Conservation (phyloP, 805 yeast species). For the Wickerhamiella alocasiicola region DNA sequence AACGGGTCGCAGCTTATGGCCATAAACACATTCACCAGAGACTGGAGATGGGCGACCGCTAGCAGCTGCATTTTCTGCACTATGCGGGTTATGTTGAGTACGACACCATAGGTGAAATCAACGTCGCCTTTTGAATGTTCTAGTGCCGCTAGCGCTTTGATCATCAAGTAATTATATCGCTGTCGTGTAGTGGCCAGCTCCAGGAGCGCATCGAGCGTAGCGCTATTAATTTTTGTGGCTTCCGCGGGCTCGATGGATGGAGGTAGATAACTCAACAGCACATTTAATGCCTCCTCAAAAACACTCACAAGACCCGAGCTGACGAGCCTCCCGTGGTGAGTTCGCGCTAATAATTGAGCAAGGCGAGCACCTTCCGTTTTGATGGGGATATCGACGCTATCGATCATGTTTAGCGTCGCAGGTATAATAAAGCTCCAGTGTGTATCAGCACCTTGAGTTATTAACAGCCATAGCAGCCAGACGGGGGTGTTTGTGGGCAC, state of each 20-base stretch:
- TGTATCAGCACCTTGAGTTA: slow-evolving; percentile 6
- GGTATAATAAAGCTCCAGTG: slow-evolving; percentile 27
- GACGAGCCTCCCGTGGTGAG: slow-evolving; percentile 11
- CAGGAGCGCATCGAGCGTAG: slow-evolving; percentile 34
- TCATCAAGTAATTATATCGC: slow-evolving; percentile 17
- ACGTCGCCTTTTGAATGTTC: slow-evolving; percentile 19
- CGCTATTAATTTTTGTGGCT: slow-evolving; percentile 16
- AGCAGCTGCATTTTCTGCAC: slow-evolving; percentile 15
- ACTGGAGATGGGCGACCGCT: slow-evolving; percentile 20
- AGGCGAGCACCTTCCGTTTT: slow-evolving; percentile 21
- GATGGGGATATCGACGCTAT: slow-evolving; percentile 20
- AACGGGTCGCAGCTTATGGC: slow-evolving; percentile 25
- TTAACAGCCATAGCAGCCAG: slow-evolving; percentile 16
- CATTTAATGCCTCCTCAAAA: slow-evolving; percentile 23
- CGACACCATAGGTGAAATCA: slow-evolving; percentile 15
- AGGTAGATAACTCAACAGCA: slow-evolving; percentile 25
- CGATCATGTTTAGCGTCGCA: slow-evolving; percentile 23
- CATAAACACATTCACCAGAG: slow-evolving; percentile 19
- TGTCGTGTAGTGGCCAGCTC: slow-evolving; percentile 26
- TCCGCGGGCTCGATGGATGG: slow-evolving; percentile 20
- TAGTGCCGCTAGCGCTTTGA: slow-evolving; percentile 23
- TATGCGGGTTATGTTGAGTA: slow-evolving; percentile 14
- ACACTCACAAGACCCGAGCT: slow-evolving; percentile 23
- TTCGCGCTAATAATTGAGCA: slow-evolving; percentile 11
- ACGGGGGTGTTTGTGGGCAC: neutral